Evolutionary conservation across 768 basidiomycete species (phyloP), one percentile per base, ranked within the genome.

Genomic region (Galerina sulciceps): DNA sequence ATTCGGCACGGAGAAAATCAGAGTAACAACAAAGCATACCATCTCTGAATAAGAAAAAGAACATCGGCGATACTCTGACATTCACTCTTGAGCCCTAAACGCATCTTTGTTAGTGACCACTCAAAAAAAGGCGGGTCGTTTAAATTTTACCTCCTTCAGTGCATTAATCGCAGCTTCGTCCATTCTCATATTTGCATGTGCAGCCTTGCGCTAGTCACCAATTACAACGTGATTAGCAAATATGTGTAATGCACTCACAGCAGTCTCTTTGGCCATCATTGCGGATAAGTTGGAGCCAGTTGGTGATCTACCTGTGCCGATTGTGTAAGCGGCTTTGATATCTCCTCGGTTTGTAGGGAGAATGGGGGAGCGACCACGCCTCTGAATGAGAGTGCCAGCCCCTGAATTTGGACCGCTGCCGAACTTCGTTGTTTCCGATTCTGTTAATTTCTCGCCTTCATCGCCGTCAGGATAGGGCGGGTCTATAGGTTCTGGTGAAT

Each of bases 11-110:
- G 34, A 56, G 18, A 31, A 4, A 14, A 13, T 26, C 11, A 1
- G 37, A 50, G 26, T 8, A 59, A 41, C 18, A 20, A n/a, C 10
- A 35, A 26, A 11, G 69, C 73, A 51, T 66, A 81, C 89, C 89
- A 66, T 89, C 83, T 57, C 85, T 78, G 62, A 85, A 78, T 6
- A 91, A 76, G 74, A 90, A 90, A 57, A 91, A 81, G 65, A 79
- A 89, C 75, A 91, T 78, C 3, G 89, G 86, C 35, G 75, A 74
- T 40, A 88, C 76, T 55, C 81, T 79, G 18, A 91, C 84, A 36
- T 81, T 74, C 11, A 89, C 81, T 52, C 87, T 79, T 22, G 86
- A 84, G 11, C 81, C 85, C 79, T 79, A 73, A 59, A 59, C 70
- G 41, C 26, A 17, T 6, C 3, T 13, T 48, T 36, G 18, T 26